Base-by-base conservation (phyloP, 176 grass and related monocot genomes). In the Lolium perenne region DNA sequence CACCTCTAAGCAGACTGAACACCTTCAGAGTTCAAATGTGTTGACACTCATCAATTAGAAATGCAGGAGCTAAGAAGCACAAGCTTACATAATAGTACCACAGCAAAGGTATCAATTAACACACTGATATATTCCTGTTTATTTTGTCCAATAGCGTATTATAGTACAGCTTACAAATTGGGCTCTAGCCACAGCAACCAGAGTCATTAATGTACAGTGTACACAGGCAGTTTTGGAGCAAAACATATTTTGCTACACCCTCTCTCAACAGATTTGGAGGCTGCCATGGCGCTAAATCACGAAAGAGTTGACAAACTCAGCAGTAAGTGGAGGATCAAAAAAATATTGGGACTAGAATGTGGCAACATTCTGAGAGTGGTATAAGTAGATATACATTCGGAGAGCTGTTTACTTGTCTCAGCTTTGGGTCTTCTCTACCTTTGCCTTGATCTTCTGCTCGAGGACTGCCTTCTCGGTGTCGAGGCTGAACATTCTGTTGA, bases 401-500 rank as follows among this genome's bases (percentile, higher is more conserved):
- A 82, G 51, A 86, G 55, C 50, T 76, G 60, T 14, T 22, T 84
- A 38, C 35, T 65, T 49, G 32, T 55, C 76, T 97, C 87, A 97
- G 59, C 25, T 90, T 87, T 97, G 92, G 77, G 76, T 80, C 76
- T 97, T 97, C 86, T 97, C 94, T 78, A 94, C 94, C 92, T 97
- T 97, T 0, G 94, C 94, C 72, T 94, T 97, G 85, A 97, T 92
- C 84, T 97, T 97, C 83, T 92, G 87, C 86, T 97, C 92, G 1
- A 97, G 74, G 45, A 97, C 86, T 0, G 85, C 90, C 87, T 94
- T 94, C 88, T 97, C 92, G 0, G 92, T 94, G 65, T 97, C 86
- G 0, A 94, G 90, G 85, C 86, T 91, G 85, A 97, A 97, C 94
- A 97, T 97, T 58, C 94, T 78, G 76, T 97, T 97, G 48, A 97